A percentile compares a stretch with the other conserved stretches of the same genome.
These are phyloP conservation scores for Stachybotrys echinatus DNA, from an alignment of 2,329 filamentous ascomycete species.

Conservation along the genomic window DNA sequence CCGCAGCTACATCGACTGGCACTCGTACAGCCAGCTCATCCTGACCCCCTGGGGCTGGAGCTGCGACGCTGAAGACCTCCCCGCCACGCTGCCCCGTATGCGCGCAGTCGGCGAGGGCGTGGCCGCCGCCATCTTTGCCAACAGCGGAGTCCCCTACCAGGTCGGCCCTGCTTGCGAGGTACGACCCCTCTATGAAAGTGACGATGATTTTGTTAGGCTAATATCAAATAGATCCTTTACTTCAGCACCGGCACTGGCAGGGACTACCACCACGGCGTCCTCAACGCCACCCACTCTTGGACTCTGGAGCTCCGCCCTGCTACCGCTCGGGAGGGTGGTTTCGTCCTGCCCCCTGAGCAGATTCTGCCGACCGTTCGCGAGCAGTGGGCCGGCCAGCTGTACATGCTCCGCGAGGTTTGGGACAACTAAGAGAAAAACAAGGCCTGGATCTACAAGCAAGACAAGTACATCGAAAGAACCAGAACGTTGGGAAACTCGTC, in stretches of 20 bases:
- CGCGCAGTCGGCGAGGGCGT: conserved; percentile 26
- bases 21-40: conserved; percentile 51
- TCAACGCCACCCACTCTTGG: conserved; percentile 35
- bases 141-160: conserved; percentile 12
- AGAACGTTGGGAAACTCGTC: too few relatives aligned
- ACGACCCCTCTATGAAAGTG: too few relatives aligned
- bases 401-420: not conserved
- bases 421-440: not conserved
- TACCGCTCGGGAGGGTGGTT: conserved; percentile 29
- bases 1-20: conserved; percentile 54
- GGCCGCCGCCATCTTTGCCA: conserved; percentile 25
- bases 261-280: conserved; percentile 39
- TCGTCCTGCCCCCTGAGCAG: conserved; percentile 35
- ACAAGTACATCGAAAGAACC: too few relatives aligned
- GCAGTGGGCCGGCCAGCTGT: conserved; percentile 27
- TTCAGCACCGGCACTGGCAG: conserved; percentile 41
- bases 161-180: conserved; percentile 47
- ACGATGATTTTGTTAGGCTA: not conserved
- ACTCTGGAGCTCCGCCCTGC: conserved; percentile 30
- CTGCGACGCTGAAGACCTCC: conserved; percentile 25
- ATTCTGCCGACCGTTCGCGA: conserved; percentile 28
- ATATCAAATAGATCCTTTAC: too few relatives aligned
- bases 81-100: conserved; percentile 15
- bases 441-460: too few relatives aligned
- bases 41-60: conserved; percentile 52